Evolutionary conservation across 2,329 filamentous ascomycete genomes (phyloP), one percentile per base, ranked within the genome.

Genomic region (Fusarium subtropicale): DNA sequence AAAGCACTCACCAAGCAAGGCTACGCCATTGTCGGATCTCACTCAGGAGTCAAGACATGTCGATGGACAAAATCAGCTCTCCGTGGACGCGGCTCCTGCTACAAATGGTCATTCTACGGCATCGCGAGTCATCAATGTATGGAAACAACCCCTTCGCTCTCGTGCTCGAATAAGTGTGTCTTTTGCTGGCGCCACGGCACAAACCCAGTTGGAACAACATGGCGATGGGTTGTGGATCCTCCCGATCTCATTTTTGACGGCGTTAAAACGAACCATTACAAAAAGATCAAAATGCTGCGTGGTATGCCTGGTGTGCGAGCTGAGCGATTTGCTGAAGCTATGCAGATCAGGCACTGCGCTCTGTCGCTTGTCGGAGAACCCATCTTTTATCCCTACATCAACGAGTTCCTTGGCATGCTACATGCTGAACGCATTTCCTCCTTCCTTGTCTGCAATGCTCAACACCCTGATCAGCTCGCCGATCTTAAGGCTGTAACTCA

Each of bases 121-220:
- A 99, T 99, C 79, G 89, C 92, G 69, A 97, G 94, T 0, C 96
- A 99, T 77, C 91, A 97, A 66, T 99, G 95, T 80, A 99, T 99
- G 96, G 95, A 99, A 81, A 95, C 95, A 3, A 98, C 95, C 0
- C 95, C 95, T 0, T 97, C 94, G 0, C 87, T 99, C 6, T 97
- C 93, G 12, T 99, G 95, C 85, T 96, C 92, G 67, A 98, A 98
- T 83, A 98, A 99, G 79, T 98, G 96, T 79, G 93, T 99, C 71
- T 99, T 98, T 80, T 99, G 95, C 85, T 99, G 95, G 96, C 90
- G 96, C 9, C 96, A 98, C 77, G 96, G 95, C 55, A 98, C 96
- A 0, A 99, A 98, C 78, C 95, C 95, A 0, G 96, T 98, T 0
- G 94, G 94, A 48, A 98, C 96, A 4, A 97, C 92, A 7, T 98